A percentile compares a stretch with the other conserved stretches of the same genome.
These are phyloP conservation scores for Fermentozyma sake DNA, from an alignment of 1,139 yeast genomes.

Conservation along the genomic window DNA sequence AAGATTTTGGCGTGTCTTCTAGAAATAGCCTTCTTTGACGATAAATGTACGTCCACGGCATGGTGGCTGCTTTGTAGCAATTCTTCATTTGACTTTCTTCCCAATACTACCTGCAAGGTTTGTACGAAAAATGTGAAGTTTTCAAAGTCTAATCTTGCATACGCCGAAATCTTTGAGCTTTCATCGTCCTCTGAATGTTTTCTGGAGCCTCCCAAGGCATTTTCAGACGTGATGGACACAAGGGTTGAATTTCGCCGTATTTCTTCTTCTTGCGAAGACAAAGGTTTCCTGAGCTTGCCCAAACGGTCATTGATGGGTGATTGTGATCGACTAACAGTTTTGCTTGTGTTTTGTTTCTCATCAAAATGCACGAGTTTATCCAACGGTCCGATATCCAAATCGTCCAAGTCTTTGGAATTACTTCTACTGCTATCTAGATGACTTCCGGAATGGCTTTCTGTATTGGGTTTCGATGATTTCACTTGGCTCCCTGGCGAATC, in stretches of 20 bases:
- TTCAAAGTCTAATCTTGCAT: constrained; percentile 90
- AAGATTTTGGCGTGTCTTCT: constrained; percentile 91
- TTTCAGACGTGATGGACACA: constrained; percentile 21
- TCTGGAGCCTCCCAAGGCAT: constrained; percentile 5
- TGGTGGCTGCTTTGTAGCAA: constrained; percentile 43
- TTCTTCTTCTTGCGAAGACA: constrained; percentile 5
- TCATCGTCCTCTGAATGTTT: constrained; percentile 14
- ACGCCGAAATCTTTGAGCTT: constrained; percentile 70
- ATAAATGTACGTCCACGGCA: constrained; percentile 86
- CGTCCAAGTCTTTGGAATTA: too few species aligned
- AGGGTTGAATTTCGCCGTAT: constrained; percentile 11
- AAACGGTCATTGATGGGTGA: constrained; percentile 11
- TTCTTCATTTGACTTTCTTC: constrained; percentile 74
- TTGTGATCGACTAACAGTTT: constrained; percentile 15
- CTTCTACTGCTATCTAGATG: too few species aligned
- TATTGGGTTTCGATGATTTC: too few species aligned
- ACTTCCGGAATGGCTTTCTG: too few species aligned
- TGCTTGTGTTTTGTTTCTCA: constrained; percentile 7
- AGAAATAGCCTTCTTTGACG: constrained; percentile 87
- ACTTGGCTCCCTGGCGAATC: too few species aligned
- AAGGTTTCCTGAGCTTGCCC: constrained; percentile 1
- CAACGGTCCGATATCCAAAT: constrained; percentile 12
- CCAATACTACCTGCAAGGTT: constrained; percentile 87
- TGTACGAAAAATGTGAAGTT: constrained; percentile 92
- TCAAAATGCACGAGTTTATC: constrained; percentile 8